Base-by-base conservation (phyloP, 768 basidiomycete genomes). In the Clavaria fumosa region DNA sequence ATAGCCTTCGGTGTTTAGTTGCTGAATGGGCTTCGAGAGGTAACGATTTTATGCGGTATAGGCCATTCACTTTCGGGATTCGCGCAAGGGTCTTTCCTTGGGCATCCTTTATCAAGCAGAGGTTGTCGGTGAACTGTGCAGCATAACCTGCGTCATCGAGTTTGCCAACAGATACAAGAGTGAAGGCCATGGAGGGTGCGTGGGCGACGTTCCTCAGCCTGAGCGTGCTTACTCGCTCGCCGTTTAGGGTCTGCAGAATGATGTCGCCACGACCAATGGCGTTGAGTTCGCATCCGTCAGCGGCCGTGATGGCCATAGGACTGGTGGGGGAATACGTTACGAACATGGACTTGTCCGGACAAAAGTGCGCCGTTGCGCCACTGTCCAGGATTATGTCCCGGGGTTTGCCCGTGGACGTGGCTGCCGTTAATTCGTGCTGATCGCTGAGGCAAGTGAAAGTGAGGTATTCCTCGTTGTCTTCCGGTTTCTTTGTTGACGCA, bases 321-420 rank as follows among this genome's bases (percentile, higher is more conserved):
- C 37, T 23, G 17, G 48, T 47, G 35, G 39, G 27, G 2, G 12
- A 7, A 34, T 45, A 58, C 33, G 52, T 53, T 26, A 45, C 31
- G 41, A 63, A 54, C n/a, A 42, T 38, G 10, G 43, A 17, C 4
- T 47, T 36, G 35, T 54, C 46, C 1, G 54, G 57, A 3, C 54
- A 49, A 45, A 60, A 56, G 31, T 60, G 58, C 12, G 43, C 44
- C 7, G 45, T 54, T 6, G 59, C 51, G 19, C 60, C 55, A 33
- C 54, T 52, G 43, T 62, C 53, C 17, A 51, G 42, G 18, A 51
- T 53, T n/a, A n/a, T n/a, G n/a, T n/a, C n/a, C n/a, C n/a, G n/a
- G n/a, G n/a, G n/a, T n/a, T n/a, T n/a, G n/a, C n/a, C n/a, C n/a
- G n/a, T n/a, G n/a, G n/a, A n/a, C n/a, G n/a, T n/a, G n/a, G n/a